A percentile compares a stretch with the other conserved stretches of the same genome.
Conservation (phyloP, 257 asterid genomes). For the Scutellaria minor region DNA sequence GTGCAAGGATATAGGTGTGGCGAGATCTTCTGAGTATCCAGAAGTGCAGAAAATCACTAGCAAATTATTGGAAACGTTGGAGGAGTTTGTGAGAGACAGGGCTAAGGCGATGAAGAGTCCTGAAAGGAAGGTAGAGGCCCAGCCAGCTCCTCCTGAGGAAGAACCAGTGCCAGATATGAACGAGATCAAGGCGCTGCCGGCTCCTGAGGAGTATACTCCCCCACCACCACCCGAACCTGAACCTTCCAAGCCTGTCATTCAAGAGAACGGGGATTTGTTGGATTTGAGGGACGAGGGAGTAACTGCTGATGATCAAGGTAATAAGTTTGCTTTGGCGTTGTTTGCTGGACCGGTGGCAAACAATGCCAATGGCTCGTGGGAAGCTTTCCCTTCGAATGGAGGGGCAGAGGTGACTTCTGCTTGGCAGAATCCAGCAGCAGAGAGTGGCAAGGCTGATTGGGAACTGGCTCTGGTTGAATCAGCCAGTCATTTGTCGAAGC, state of each 20-base stretch:
- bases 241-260: slow-evolving; percentile 50
- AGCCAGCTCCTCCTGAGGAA: slow-evolving; percentile 50
- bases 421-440: slow-evolving; percentile 93
- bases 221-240: slow-evolving; percentile 68
- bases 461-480: slow-evolving; percentile 84
- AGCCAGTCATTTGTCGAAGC: slow-evolving; percentile 67
- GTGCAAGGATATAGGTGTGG: slow-evolving; percentile 81
- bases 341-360: slow-evolving; percentile 68
- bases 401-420: slow-evolving; percentile 69
- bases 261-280: slow-evolving; percentile 59
- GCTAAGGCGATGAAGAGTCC: slow-evolving; percentile 75
- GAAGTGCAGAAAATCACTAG: slow-evolving; percentile 74
- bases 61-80: slow-evolving; percentile 77
- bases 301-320: slow-evolving; percentile 84
- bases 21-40: slow-evolving; percentile 71
- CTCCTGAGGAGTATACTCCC: slow-evolving; percentile 66
- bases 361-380: slow-evolving; percentile 69
- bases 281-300: slow-evolving; percentile 80
- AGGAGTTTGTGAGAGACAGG: slow-evolving; percentile 85
- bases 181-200: slow-evolving; percentile 75
- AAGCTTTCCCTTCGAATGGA: slow-evolving; percentile 62
- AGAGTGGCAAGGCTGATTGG: slow-evolving; percentile 85
- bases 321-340: slow-evolving; percentile 73
- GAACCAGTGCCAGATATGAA: slow-evolving; percentile 64
- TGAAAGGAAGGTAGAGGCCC: slow-evolving; percentile 54